Evolutionary conservation across 495 filamentous ascomycete species (phyloP), one percentile per base, ranked within the genome.

Genomic region (Pseudoneurospora amorphoporcata): DNA sequence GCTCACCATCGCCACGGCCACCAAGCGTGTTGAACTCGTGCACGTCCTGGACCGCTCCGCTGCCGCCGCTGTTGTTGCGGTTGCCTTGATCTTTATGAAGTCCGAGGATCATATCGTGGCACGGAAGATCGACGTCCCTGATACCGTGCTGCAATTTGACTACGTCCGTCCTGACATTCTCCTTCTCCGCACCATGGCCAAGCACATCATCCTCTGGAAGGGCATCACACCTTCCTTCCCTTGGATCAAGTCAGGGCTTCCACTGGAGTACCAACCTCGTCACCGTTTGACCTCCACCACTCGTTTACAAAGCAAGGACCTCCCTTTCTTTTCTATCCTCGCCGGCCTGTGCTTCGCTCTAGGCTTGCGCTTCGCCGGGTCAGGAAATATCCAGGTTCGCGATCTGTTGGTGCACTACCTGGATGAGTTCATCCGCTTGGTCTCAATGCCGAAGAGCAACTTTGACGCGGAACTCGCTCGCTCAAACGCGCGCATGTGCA

Each of bases 21-120:
- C 91, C 8, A 95, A 95, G 82, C 90, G 94, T 68, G 92, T 97
- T 39, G 90, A 94, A 70, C 83, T 94, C 38, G 93, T 97, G 29
- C 94, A 99, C 76, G 88, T 98, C 19, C 87, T 98, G 2, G 95
- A 99, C 75, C 91, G 94, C 76, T 94, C 95, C 35, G 95, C 93
- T 23, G 92, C 95, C 40, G 95, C 91, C 47, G 94, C 95, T 1
- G 94, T 93, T 3, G 86, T 98, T 68, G 94, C 95, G 3, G 86
- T 98, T 68, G 90, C 93, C n/a, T 87, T 98, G 47, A 95, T 98
- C 65, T 99, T 94, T 80, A 96, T 99, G 94, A 98, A 98, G 79
- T 93, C 96, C 0, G 91, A 95, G 71, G 92, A 99, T 77, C 87
- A 90, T 70, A 88, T 89, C n/a, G 84, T 99, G 68, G 96, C 95